phyloP scores from a whole-genome alignment of 768 basidiomycete species.

The Russula lepida region DNA sequence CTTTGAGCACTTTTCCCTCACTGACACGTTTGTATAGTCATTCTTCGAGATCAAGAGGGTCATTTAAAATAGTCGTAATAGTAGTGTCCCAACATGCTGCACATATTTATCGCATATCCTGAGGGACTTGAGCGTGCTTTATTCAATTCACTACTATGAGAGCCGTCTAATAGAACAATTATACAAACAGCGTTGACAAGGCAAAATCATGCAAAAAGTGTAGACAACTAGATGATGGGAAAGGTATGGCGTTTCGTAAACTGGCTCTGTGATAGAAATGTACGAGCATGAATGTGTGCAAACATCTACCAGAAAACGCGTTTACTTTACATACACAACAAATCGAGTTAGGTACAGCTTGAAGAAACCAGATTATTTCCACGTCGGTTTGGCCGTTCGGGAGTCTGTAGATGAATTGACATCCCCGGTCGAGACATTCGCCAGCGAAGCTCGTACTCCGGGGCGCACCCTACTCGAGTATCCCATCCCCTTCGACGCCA shows the following conservation, averaged over 20 bases:
- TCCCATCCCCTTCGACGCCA: slow-evolving; percentile 25
- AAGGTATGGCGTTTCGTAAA: not conserved
- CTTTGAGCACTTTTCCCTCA: slow-evolving; percentile 7
- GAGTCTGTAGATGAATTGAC: slow-evolving; percentile 36
- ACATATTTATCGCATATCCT: not conserved
- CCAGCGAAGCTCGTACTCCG: slow-evolving; percentile 12
- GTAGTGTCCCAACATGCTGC: not conserved
- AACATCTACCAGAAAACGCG: not conserved
- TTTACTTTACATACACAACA: slow-evolving; percentile 1
- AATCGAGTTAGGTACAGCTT: not conserved
- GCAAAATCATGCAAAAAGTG: slow-evolving; percentile 4
- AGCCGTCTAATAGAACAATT: slow-evolving; percentile 10
- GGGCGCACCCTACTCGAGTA: slow-evolving; percentile 28
- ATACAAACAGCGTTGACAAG: slow-evolving; percentile 15
- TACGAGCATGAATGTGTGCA: not conserved
- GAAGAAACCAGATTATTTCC: slow-evolving; percentile 37
- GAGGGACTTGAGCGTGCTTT: not conserved
- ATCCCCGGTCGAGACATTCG: slow-evolving; percentile 39
- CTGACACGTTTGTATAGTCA: slow-evolving; percentile 37
- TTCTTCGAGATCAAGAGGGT: slow-evolving; percentile 91
- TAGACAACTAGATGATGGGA: slow-evolving; percentile 11
- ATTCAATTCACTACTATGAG: not conserved
- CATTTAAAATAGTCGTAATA: slow-evolving; percentile 38
- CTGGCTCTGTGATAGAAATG: slow-evolving; percentile 6
- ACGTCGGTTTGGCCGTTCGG: slow-evolving; percentile 39